These are phyloP conservation scores for Eucalyptus sp. DNA, from an alignment of 345 rosid species.

Conservation along the genomic window DNA sequence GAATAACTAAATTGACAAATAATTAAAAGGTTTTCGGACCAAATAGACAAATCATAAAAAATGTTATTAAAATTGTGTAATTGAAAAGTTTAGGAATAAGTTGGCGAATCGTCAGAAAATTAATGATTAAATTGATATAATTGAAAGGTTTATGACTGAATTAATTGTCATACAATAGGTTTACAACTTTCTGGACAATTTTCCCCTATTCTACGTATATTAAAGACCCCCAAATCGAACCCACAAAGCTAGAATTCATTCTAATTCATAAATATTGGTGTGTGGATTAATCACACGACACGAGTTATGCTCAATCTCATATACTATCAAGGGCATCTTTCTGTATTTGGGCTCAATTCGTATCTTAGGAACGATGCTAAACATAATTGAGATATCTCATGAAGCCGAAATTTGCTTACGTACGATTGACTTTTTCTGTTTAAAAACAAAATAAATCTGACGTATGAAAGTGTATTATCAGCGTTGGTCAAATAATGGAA, in stretches of 20 bases:
- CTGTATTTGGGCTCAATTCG: background rate
- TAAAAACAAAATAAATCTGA: background rate
- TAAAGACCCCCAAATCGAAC: background rate
- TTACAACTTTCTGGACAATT: background rate
- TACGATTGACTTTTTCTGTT: too few relatives aligned
- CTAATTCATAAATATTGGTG: background rate
- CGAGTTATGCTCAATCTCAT: background rate
- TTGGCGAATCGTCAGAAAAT: fast-evolving
- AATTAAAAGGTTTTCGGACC: background rate
- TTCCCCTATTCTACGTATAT: background rate
- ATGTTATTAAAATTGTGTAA: background rate
- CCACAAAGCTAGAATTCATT: background rate
- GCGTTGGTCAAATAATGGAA: background rate
- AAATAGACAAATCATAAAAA: too few relatives aligned
- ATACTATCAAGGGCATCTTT: background rate
- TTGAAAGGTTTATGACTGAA: too few relatives aligned
- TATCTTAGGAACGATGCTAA: background rate
- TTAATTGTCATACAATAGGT: too few relatives aligned
- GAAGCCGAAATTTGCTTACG: too few relatives aligned
- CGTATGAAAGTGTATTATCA: background rate
- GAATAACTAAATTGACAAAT: background rate
- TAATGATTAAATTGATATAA: too few relatives aligned
- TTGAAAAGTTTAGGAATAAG: fast-evolving
- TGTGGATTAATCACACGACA: background rate
- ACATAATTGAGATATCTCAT: background rate